phyloP scores from a whole-genome alignment of 2,329 filamentous ascomycete genomes.

The Hymenoscyphus albidus region DNA sequence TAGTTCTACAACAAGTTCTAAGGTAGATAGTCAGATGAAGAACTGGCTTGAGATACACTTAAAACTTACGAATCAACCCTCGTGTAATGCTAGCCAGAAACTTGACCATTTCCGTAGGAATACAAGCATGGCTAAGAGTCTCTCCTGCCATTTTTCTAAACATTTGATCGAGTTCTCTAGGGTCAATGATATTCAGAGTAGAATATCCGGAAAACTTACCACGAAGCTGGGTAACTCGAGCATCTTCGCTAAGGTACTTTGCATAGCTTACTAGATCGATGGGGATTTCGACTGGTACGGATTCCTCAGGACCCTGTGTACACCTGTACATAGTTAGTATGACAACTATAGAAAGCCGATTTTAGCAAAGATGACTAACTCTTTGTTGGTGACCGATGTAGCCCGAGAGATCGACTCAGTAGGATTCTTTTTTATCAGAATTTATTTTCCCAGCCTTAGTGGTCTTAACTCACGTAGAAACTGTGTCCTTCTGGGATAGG shows the following conservation, averaged over 20 bases:
- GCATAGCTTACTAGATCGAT: conserved; percentile 3
- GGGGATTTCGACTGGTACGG: neutral
- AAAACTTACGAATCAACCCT: conserved; percentile 6
- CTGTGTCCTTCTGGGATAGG: neutral
- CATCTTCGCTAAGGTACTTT: neutral
- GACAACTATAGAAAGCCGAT: neutral
- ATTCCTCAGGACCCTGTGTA: no score
- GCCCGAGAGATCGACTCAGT: neutral
- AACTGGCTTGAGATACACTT: neutral
- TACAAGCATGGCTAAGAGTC: neutral
- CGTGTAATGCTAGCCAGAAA: conserved; percentile 2
- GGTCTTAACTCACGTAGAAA: conserved; percentile 6
- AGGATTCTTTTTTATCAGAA: conserved; percentile 5
- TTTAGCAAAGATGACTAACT: neutral
- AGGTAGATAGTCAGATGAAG: neutral
- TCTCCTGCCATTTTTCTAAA: neutral
- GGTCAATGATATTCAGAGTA: conserved; percentile 3
- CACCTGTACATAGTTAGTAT: neutral
- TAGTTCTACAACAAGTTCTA: conserved; percentile 1
- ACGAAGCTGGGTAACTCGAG: conserved; percentile 8
- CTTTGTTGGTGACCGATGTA: neutral
- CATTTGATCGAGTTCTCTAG: conserved; percentile 7
- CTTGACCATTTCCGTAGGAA: neutral
- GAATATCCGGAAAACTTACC: conserved; percentile 5
- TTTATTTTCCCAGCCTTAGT: neutral